phyloP scores from a whole-genome alignment of 495 filamentous ascomycete genomes.

The Penicillium paradoxum region DNA sequence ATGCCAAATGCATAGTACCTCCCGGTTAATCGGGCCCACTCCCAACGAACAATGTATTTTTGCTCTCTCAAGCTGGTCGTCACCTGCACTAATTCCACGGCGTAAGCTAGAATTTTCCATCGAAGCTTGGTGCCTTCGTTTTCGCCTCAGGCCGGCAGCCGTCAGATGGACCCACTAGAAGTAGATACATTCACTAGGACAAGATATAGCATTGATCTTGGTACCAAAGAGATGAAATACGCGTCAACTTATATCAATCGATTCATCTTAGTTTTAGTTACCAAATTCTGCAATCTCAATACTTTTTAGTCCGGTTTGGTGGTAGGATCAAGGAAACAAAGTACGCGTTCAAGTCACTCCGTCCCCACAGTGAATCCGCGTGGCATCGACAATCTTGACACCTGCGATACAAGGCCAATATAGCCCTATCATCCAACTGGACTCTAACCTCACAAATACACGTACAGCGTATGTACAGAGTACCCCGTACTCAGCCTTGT shows the following conservation, averaged over 20 bases:
- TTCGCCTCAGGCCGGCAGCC: neutral
- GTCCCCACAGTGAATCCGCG: neutral
- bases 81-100: neutral
- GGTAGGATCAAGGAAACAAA: conserved; percentile 2
- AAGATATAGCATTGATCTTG: conserved; percentile 1
- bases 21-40: too few relatives aligned
- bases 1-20: too few relatives aligned
- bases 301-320: fast-evolving
- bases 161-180: neutral
- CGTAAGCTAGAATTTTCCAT: conserved; percentile 1
- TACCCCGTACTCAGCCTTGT: neutral
- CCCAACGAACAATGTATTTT: too few relatives aligned
- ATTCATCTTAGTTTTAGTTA: neutral
- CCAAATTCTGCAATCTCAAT: neutral
- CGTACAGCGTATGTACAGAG: neutral
- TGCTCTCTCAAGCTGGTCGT: neutral
- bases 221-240: neutral
- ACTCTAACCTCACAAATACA: neutral
- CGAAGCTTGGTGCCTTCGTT: neutral
- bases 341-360: neutral
- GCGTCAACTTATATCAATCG: neutral
- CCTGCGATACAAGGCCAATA: neutral
- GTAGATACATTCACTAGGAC: neutral
- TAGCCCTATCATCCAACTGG: neutral
- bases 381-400: neutral